Percentiles rank a stretch among this genome's conserved stretches.
These are phyloP conservation scores for Pseudocercospora crystallina DNA, from an alignment of 2,329 filamentous ascomycete species.

Conservation along the genomic window DNA sequence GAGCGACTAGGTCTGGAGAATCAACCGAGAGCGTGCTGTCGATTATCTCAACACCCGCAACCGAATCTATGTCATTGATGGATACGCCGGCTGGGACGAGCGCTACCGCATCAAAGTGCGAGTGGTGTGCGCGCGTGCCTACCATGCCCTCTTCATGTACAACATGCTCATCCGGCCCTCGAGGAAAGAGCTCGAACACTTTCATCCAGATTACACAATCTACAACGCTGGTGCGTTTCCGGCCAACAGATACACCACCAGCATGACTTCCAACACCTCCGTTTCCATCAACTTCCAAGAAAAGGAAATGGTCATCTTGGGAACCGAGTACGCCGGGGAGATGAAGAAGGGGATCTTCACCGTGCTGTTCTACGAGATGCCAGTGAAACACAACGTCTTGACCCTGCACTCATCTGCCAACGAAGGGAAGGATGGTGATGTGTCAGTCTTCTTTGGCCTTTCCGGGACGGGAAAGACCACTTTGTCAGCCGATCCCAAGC, in stretches of 20 bases:
- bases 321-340: slow-evolving; percentile 81
- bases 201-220: slow-evolving; percentile 99
- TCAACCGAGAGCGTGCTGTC: slow-evolving; percentile 97
- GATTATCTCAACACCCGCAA: slow-evolving; percentile 99
- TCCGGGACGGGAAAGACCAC: slow-evolving; percentile 99
- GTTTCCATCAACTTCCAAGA: slow-evolving; percentile 98
- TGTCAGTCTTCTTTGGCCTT: slow-evolving; percentile 98
- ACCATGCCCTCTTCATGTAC: slow-evolving; percentile 99
- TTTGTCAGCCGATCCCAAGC: slow-evolving; percentile 93
- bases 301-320: slow-evolving; percentile 99
- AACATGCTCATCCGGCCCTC: slow-evolving; percentile 99
- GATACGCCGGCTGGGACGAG: slow-evolving; percentile 97
- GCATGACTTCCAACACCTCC: slow-evolving; percentile 98
- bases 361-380: slow-evolving; percentile 99
- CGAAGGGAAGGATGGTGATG: slow-evolving; percentile 89
- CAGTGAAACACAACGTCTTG: slow-evolving; percentile 97
- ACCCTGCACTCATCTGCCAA: slow-evolving; percentile 98
- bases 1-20: slow-evolving; percentile 82
- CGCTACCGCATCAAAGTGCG: slow-evolving; percentile 97
- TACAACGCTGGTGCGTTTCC: slow-evolving; percentile 99
- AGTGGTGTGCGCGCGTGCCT: slow-evolving; percentile 96
- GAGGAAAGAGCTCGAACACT: slow-evolving; percentile 88
- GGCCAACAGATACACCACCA: slow-evolving; percentile 94
- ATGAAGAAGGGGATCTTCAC: slow-evolving; percentile 74
- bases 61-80: slow-evolving; percentile 97